phyloP scores from a whole-genome alignment of 2,329 filamentous ascomycete genomes.

The Ophiobolus disseminans region DNA sequence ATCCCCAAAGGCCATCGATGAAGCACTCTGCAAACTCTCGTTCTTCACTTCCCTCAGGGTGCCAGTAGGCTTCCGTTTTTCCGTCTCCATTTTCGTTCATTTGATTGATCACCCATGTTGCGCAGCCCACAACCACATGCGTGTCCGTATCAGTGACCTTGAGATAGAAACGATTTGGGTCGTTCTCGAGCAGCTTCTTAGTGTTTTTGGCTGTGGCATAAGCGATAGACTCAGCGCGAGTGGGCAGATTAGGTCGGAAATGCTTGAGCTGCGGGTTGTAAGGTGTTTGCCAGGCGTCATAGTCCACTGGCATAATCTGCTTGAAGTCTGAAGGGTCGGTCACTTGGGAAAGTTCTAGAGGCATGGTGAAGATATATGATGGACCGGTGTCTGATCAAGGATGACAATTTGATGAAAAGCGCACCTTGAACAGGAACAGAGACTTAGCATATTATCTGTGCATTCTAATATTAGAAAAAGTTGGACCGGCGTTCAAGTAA shows the following conservation, averaged over 20 bases:
- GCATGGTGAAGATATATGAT: constrained; percentile 10
- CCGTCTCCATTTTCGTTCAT: constrained; percentile 8
- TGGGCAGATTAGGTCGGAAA: constrained; percentile 25
- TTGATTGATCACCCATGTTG: constrained; percentile 26
- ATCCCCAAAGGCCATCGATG: constrained; percentile 32
- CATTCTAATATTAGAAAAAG: no score
- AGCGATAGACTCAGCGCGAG: constrained; percentile 20
- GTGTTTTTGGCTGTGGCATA: constrained; percentile 2
- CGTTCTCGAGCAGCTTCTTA: background rate
- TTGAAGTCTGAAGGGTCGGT: constrained; percentile 16
- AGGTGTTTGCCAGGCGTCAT: constrained; percentile 27
- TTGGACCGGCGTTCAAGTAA: no score
- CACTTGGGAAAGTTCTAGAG: constrained; percentile 16
- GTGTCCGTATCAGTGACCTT: constrained; percentile 26
- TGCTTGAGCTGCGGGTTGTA: constrained; percentile 37
- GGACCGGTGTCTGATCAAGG: background rate
- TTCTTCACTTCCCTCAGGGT: constrained; percentile 29
- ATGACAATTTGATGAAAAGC: background rate
- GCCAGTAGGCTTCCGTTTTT: constrained; percentile 22
- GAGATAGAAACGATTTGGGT: constrained; percentile 21
- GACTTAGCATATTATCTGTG: no score
- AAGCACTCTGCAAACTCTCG: constrained; percentile 32
- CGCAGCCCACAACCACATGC: constrained; percentile 20
- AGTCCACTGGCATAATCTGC: constrained; percentile 23
- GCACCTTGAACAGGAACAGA: no score